Evolutionary conservation across 2,329 filamentous ascomycete species (phyloP), one percentile per base, ranked within the genome.

Genomic region (Podosphaera fusca): DNA sequence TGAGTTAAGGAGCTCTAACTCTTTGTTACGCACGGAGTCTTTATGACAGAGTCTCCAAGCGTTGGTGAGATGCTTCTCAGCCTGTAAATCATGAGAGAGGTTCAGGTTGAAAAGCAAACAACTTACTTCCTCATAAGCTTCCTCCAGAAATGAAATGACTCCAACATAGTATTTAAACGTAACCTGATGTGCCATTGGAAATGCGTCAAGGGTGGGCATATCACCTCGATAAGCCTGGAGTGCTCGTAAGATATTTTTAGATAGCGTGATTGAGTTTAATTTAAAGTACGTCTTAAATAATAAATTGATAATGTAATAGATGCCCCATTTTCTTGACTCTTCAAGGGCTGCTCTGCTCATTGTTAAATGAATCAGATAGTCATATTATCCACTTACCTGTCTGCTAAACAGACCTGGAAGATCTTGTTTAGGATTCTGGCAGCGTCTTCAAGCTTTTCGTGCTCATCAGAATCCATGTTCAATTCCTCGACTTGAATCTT

Each of bases 261-360:
- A 94, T 29, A 96, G 74, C n/a, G 81, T 82, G 58, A 94, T 84
- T 38, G 85, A 86, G 70, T 94, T 95, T 61, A 96, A 75, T 73
- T 87, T 94, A 74, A 98, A 98, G 69, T 96, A 95, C 1, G 89
- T 96, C 71, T 96, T 96, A 79, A 98, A 98, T 12, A 95, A 75
- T 6, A 98, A 77, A 67, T 95, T 96, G 66, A 89, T 87, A 62
- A 90, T 83, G 69, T 88, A 89, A 72, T 98, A 98, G 53, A 95
- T 85, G 5, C 87, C 94, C 92, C 92, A 98, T 78, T 96, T 98
- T 57, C 92, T 81, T 7, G 90, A 95, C 64, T 94, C 85, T 65
- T 88, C 81, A 50, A 95, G 73, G 12, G 85, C 81, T 59, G 85
- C 85, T 69, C 87, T 90, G 64, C 56, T 50, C 7, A 33, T 38